phyloP scores from a whole-genome alignment of 345 rosid species.

The Eutrema yunnanense region DNA sequence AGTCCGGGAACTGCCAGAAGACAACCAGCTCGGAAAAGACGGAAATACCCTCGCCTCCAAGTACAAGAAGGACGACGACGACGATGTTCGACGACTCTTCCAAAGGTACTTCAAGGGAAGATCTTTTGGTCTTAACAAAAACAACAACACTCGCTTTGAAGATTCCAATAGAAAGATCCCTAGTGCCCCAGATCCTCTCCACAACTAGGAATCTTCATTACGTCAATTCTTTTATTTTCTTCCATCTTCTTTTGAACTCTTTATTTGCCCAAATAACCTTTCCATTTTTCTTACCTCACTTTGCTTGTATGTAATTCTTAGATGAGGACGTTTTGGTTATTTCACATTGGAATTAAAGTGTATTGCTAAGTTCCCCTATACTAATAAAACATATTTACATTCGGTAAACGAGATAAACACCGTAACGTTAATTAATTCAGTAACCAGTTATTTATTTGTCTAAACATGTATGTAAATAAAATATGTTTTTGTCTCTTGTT shows the following conservation, averaged over 20 bases:
- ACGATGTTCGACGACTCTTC: conserved; percentile 24
- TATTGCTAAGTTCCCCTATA: not conserved
- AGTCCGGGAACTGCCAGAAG: conserved; percentile 19
- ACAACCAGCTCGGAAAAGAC: not conserved
- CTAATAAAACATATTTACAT: not conserved
- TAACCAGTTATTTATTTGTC: not conserved
- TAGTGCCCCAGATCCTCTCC: conserved; percentile 88
- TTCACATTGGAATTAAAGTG: not conserved
- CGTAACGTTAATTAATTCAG: not conserved
- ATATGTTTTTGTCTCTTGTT: not conserved
- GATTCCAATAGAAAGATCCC: conserved; percentile 64
- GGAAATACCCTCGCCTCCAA: not conserved
- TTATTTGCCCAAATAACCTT: not conserved
- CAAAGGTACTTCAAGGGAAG: conserved; percentile 29
- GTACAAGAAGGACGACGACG: conserved; percentile 11
- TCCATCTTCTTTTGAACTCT: not conserved
- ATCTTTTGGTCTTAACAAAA: conserved; percentile 32
- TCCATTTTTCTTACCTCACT: not conserved
- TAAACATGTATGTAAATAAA: not conserved
- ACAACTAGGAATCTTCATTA: conserved; percentile 41
- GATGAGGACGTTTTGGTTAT: not conserved
- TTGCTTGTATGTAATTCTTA: not conserved
- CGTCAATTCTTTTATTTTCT: not conserved
- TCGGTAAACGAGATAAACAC: not conserved
- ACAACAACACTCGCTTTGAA: conserved; percentile 30